Conservation (phyloP, 1,284 basidiomycete genomes). For the Irpex rosettiformis region DNA sequence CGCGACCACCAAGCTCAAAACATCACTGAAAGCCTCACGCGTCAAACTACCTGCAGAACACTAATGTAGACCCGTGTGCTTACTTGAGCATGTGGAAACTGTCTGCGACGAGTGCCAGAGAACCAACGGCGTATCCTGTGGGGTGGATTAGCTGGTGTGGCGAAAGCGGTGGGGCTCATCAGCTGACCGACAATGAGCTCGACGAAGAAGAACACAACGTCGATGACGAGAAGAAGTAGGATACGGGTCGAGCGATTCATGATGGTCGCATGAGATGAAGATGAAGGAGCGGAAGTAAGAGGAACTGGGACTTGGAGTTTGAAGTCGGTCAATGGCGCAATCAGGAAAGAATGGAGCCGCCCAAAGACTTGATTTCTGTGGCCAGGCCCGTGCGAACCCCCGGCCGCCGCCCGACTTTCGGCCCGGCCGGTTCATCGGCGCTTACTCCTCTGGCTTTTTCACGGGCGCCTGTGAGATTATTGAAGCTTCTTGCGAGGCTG, state of each 20-base stretch:
- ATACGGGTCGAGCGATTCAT: slow-evolving; percentile 78
- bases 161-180: neutral
- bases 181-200: slow-evolving; percentile 80
- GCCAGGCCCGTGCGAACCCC: neutral
- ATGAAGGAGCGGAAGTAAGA: neutral
- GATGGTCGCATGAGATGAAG: slow-evolving; percentile 19
- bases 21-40: slow-evolving; percentile 58
- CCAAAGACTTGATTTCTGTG: neutral
- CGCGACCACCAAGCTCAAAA: slow-evolving; percentile 92
- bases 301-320: neutral
- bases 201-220: slow-evolving; percentile 89
- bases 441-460: neutral
- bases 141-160: slow-evolving; percentile 10
- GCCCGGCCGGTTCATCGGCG: neutral
- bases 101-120: slow-evolving; percentile 93
- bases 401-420: neutral
- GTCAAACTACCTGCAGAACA: slow-evolving; percentile 2
- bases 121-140: slow-evolving; percentile 89
- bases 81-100: slow-evolving; percentile 99
- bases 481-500: too few species aligned
- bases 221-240: slow-evolving; percentile 79
- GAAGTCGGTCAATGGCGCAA: neutral
- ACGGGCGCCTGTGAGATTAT: neutral
- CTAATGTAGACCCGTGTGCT: slow-evolving; percentile 17
- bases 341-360: neutral